Evolutionary conservation across 2,329 filamentous ascomycete genomes (phyloP).

Genomic region (Drechslerella dactyloides): DNA sequence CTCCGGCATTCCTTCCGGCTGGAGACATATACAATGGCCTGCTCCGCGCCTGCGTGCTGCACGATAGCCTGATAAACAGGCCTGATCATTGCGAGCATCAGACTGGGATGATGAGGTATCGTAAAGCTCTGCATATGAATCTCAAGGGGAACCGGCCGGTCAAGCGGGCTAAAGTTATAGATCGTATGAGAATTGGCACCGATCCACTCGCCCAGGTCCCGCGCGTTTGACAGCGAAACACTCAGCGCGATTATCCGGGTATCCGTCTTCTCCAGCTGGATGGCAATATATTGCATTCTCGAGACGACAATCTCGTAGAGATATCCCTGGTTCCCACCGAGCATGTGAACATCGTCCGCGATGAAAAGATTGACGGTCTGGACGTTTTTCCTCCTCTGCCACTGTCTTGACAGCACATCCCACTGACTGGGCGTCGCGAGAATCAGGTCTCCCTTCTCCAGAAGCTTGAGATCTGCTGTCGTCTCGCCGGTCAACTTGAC

Average conservation of each 20-base stretch:
- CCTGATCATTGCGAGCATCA: conserved; percentile 98
- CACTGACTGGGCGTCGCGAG: conserved; percentile 92
- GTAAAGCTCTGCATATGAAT: conserved; percentile 94
- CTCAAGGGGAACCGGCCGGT: conserved; percentile 86
- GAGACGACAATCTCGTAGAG: conserved; percentile 97
- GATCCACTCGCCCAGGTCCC: conserved; percentile 96
- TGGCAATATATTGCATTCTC: conserved; percentile 93
- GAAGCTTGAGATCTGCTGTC: conserved; percentile 83
- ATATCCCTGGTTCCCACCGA: conserved; percentile 84
- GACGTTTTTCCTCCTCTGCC: conserved; percentile 95
- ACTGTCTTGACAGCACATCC: conserved; percentile 94
- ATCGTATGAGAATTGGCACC: conserved; percentile 97
- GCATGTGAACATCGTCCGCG: conserved; percentile 91
- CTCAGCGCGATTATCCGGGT: conserved; percentile 82
- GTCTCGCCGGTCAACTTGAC: conserved; percentile 94
- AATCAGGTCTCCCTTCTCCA: conserved; percentile 86
- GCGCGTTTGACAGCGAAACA: conserved; percentile 88
- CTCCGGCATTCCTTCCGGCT: conserved; percentile 89
- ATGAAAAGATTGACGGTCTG: conserved; percentile 90
- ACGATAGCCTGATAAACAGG: conserved; percentile 88
- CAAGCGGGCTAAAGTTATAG: conserved; percentile 96
- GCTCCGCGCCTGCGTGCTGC: conserved; percentile 86
- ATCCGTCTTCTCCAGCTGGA: conserved; percentile 82
- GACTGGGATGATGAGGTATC: conserved; percentile 93
- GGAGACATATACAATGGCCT: conserved; percentile 88